Evolutionary conservation across 169 alveolate genomes (phyloP), one percentile per base, ranked within the genome.

Genomic region (Eimeria nieschulzi): DNA sequence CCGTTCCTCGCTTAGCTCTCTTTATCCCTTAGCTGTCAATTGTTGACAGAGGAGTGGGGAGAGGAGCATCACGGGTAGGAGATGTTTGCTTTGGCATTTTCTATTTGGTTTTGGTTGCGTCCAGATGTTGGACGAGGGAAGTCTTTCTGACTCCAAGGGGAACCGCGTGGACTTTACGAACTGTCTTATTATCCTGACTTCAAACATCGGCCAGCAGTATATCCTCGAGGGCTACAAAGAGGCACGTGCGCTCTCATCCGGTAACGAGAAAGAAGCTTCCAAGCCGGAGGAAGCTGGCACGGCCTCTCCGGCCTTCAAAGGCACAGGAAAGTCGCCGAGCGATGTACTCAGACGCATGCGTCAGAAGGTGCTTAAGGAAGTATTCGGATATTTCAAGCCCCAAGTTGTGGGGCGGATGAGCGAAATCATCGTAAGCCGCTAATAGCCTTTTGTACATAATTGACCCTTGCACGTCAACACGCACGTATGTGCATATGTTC

Each of bases 71-170:
- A 3, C 6, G 46, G 46, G 46, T 33, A 33, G 46, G 0, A 33
- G 3, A 33, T 59, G 68, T 15, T 59, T 59, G 66, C n/a, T 59
- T 3, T 59, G 15, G 8, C 23, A 59, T 15, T 59, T 59, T 59
- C 23, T 15, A 9, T 59, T 59, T 59, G 68, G 19, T 5, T 59
- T 59, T 59, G 15, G 0, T 59, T 6, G 17, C 46, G 33, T 46
- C 61, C 83, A 93, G 93, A 78, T 93, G 78, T 59, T 93, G 76
- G 98, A 97, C 90, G 98, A 97, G 78, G 98, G 98, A 0, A 92
- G 97, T n/a, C 93, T 97, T 75, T 95, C 98, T 26, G 98, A 97
- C 80, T 88, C 97, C 21, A 93, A 90, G 33, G 98, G 98, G 19
- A 95, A 96, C 63, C 95, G 93, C 54, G 98, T 97, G 9, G 97